Percentiles rank a stretch among this genome's conserved stretches.
These are phyloP conservation scores for Backusella sp. DNA, from an alignment of 192 early-diverging fungal species.

Conservation along the genomic window DNA sequence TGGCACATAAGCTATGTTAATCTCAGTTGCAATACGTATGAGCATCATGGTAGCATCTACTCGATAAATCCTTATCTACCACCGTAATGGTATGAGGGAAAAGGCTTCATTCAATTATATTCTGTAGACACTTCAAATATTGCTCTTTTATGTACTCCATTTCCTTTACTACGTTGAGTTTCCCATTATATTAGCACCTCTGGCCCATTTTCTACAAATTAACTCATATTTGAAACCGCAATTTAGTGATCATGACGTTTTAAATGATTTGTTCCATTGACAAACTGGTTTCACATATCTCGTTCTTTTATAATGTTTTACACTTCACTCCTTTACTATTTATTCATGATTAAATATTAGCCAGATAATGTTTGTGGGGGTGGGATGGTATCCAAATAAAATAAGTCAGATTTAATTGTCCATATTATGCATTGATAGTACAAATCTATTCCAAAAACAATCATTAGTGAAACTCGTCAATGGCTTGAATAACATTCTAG, in stretches of 20 bases:
- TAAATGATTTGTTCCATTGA: background rate
- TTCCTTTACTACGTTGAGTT: too few relatives aligned
- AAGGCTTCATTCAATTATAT: too few relatives aligned
- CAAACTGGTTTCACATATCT: background rate
- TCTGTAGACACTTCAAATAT: too few relatives aligned
- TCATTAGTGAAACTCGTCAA: background rate
- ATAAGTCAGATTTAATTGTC: background rate
- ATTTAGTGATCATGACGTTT: background rate
- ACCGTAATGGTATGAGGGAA: too few relatives aligned
- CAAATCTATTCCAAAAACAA: background rate
- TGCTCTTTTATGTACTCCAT: too few relatives aligned
- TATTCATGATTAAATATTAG: background rate
- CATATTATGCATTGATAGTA: background rate
- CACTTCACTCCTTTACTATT: background rate
- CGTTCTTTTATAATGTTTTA: background rate
- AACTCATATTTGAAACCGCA: background rate
- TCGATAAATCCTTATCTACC: too few relatives aligned
- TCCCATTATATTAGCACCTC: background rate
- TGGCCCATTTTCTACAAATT: background rate
- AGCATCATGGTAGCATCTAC: too few relatives aligned
- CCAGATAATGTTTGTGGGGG: background rate
- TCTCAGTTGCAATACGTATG: too few relatives aligned
- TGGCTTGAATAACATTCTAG: background rate
- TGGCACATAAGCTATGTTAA: too few relatives aligned
- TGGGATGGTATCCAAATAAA: background rate